Base-by-base conservation (phyloP, 257 asterid genomes). In the Rubia yunnanensis region DNA sequence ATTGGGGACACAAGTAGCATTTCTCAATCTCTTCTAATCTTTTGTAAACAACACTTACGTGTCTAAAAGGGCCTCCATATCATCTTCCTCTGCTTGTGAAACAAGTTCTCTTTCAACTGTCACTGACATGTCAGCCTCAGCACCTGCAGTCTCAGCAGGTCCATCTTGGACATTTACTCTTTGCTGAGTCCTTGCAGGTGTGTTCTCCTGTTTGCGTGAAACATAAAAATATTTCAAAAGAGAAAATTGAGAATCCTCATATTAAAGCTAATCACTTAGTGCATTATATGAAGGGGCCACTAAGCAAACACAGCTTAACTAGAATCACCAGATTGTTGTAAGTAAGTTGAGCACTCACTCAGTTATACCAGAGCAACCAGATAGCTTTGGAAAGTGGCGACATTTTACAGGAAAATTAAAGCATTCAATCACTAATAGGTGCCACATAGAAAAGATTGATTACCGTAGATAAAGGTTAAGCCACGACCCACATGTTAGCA, bases 1-100 rank as follows among this genome's bases (percentile, higher is more conserved):
- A 44, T 15, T 15, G 17, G 20, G 20, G 52, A 15, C 20, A 44
- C 14, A 44, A 7, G 20, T 44, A 44, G n/a, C 17, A 15, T 44
- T 44, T 44, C 22, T 17, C 44, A 36, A 36, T 36, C 52, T 44
- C 52, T 14, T 44, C 52, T 3, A 32, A 32, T 2, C 3, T 32
- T 14, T 5, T 44, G 49, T 41, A 41, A 66, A 71, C 68, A 48
- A n/a, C 72, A 85, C 97, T 15, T 83, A 94, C 99, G 92, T 88
- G 88, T 85, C 97, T 85, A 94, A 79, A 79, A 94, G 97, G 61
- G 95, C 91, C 85, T 94, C 99, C 99, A 90, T 94, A 78, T 94
- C 99, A 76, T 90, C 99, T 79, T 94, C 99, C 77, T 90, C 99
- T 17, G 91, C 96, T 75, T 90, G 99, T 63, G 97, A 83, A 63